Base-by-base conservation (phyloP, 441 rosid genomes). In the Codiaeum variegatum region DNA sequence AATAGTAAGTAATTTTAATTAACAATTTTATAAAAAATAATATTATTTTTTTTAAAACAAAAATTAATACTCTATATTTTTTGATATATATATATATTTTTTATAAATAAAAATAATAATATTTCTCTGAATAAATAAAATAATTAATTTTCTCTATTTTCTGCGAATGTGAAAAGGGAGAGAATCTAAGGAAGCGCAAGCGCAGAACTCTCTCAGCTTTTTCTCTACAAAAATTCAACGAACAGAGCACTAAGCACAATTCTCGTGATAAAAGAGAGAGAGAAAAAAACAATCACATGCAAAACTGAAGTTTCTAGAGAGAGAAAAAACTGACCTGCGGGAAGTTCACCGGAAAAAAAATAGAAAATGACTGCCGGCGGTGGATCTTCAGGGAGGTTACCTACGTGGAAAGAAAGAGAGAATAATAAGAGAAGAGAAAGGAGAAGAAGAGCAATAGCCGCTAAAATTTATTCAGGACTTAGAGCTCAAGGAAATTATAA, bases 391-490 rank as follows among this genome's bases (percentile, higher is more conserved):
- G 78, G 92, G 76, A 85, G 99, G 72, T 67, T 85, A 70, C 99
- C 99, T 34, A 87, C 99, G 28, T 91, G 97, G 91, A 94, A 86
- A 75, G 99, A 94, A 63, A 87, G 99, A 71, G 99, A 94, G 85
- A 94, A 92, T 83, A 94, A 94, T 80, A 92, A 85, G 88, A 83
- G 88, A 52, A 86, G 99, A 77, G 99, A 94, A 79, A 82, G 99
- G 77, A 76, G 96, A 73, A 79, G 99, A 81, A 83, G 99, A 84
- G 99, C 99, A 6, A 91, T 92, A 42, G 93, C 98, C 3, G 96
- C 99, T 3, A 94, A 94, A 82, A 91, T 94, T 67, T 94, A 86
- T 82, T 24, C 98, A 0, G 99, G 99, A 1, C 86, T 94, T 21
- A 86, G 99, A 83, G 83, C 86, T 89, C 90, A 87, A 56, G 99